Conservation (phyloP, 805 yeast genomes). For the Wickerhamiella dianesei region DNA sequence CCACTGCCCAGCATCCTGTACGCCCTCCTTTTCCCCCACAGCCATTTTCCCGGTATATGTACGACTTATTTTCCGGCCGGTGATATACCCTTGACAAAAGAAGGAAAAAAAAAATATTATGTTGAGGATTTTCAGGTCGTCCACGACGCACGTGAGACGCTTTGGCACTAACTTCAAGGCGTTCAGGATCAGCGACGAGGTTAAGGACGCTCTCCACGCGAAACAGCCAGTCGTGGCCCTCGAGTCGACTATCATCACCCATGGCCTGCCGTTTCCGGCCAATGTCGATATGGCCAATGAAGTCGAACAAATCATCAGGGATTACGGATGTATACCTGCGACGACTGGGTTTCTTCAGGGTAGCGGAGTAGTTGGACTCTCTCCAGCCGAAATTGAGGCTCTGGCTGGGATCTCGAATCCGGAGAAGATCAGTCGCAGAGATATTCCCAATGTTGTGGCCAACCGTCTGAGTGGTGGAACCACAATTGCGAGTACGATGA, state of each 20-base stretch:
- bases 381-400: conserved; percentile 32
- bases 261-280: conserved; percentile 73
- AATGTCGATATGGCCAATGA: conserved; percentile 57
- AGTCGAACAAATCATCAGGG: conserved; percentile 51
- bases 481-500: conserved; percentile 82
- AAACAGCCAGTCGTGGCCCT: conserved; percentile 63
- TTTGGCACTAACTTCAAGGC: not conserved
- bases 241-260: conserved; percentile 80
- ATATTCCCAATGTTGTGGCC: conserved; percentile 59
- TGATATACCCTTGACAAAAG: not conserved
- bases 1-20: no score
- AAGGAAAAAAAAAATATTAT: not conserved
- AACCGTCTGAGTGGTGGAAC: conserved; percentile 65
- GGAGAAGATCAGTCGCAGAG: conserved; percentile 68
- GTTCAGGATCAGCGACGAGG: conserved; percentile 31
- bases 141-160: not conserved
- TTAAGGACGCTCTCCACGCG: conserved; percentile 44
- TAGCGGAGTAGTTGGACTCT: conserved; percentile 54
- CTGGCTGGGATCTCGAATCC: conserved; percentile 31
- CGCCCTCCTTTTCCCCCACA: no score
- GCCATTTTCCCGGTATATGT: not conserved
- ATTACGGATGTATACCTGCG: conserved; percentile 64
- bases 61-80: no score
- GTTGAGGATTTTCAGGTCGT: not conserved
- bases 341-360: conserved; percentile 72